Base-by-base conservation (phyloP, 169 alveolate species). In the Perkinsus marinus region DNA sequence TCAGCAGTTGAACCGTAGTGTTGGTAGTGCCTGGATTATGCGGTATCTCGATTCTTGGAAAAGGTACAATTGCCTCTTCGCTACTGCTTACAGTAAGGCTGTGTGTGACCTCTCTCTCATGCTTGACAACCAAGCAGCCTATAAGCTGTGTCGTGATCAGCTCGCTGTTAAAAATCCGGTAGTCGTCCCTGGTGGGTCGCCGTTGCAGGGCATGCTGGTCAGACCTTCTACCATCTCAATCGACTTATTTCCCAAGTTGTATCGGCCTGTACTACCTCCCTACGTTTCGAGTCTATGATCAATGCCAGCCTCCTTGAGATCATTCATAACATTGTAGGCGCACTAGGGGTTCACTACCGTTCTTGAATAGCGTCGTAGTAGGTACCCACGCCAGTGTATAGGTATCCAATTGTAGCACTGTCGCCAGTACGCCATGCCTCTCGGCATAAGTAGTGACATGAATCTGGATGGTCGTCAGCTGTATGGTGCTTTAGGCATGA, bases 51-150 rank as follows among this genome's bases (percentile, higher is more conserved):
- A 41, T 3, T 3, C 19, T 10, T 41, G 19, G 46, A 57, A 13
- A 13, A 57, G 79, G n/a, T 96, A 96, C 93, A 96, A 96, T 92
- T 95, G 97, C 68, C 93, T 95, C 68, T 95, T 96, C 90, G 93
- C 96, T 39, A 94, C 96, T 46, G 96, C 94, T 92, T 94, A 95
- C 39, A 93, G 93, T 90, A 92, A 95, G 89, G 97, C 95, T 90
- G 95, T 94, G 91, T 94, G 95, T 79, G 97, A 96, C 91, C 96
- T 95, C 39, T 94, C 97, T 22, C 94, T 96, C 91, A 94, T 95
- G 96, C 94, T 95, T 79, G 98, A 96, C 92, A 96, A 96, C 68
- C 96, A 96, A 93, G 97, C 98, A 46, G 93, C 96, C 92, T 96
- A 96, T 92, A 95, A 94, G 46, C 94, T 96, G 92, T 95, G 96